Percentiles rank a stretch among this genome's conserved stretches.
These are phyloP conservation scores for Cordyceps farinosa DNA, from an alignment of 2,329 filamentous ascomycete species.

Conservation along the genomic window DNA sequence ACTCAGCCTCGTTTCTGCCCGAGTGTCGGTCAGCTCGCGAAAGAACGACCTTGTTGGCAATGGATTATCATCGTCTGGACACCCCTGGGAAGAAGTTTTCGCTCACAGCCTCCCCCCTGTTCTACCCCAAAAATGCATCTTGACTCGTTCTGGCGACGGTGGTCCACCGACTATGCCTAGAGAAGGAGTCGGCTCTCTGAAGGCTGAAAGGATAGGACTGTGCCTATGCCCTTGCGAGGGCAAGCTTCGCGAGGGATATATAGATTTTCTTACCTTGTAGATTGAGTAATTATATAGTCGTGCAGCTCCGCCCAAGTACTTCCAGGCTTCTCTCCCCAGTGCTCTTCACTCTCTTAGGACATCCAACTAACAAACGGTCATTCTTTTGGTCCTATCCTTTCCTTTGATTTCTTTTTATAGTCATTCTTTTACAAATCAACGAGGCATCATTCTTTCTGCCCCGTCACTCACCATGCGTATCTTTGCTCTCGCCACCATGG, in stretches of 20 bases:
- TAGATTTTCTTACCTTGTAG: neutral
- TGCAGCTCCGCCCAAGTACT: neutral
- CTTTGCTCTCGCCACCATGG: slow-evolving; percentile 5
- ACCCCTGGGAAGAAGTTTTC: too few relatives aligned
- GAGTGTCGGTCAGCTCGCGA: neutral
- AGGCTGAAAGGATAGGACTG: neutral
- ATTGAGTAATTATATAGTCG: neutral
- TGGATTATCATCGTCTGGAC: too few relatives aligned
- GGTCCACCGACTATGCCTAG: neutral
- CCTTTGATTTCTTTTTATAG: neutral
- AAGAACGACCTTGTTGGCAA: neutral
- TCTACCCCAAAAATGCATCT: neutral
- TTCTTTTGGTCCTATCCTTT: slow-evolving; percentile 1
- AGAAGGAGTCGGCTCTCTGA: neutral
- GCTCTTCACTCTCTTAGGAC: slow-evolving; percentile 4
- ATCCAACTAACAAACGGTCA: slow-evolving; percentile 2
- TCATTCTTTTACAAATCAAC: slow-evolving; percentile 3
- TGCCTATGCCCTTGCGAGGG: neutral
- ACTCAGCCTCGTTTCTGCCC: neutral
- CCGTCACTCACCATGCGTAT: slow-evolving; percentile 1
- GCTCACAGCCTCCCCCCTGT: neutral
- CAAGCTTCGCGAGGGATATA: neutral
- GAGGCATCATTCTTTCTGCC: neutral
- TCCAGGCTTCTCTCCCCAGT: neutral
- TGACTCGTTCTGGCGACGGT: neutral